Evolutionary conservation across 1,284 basidiomycete species (phyloP).

Genomic region (Spongispora temasekensis): DNA sequence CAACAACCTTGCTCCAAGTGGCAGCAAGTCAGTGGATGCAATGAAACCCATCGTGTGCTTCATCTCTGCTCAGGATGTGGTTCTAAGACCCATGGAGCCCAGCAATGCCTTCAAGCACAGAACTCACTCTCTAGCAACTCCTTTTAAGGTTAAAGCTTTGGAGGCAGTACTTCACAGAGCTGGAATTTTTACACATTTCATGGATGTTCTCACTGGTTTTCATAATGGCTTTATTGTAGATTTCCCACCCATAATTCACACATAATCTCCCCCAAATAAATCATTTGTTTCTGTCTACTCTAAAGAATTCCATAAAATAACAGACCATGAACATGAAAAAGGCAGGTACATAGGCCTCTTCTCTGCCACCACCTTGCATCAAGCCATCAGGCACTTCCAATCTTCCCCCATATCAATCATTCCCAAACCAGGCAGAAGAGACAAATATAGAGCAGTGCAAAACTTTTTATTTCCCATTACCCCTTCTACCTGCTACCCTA

Average conservation of each 20-base stretch:
- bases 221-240: background rate
- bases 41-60: too few relatives aligned
- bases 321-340: background rate
- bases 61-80: too few relatives aligned
- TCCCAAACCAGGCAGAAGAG: background rate
- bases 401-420: background rate
- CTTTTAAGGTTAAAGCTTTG: background rate
- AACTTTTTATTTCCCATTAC: background rate
- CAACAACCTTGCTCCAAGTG: too few relatives aligned
- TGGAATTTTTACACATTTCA: background rate
- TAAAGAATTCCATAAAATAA: background rate
- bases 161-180: background rate
- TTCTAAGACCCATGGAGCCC: too few relatives aligned
- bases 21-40: too few relatives aligned
- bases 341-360: background rate
- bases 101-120: too few relatives aligned
- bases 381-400: background rate
- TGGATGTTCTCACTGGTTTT: background rate
- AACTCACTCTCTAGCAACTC: background rate
- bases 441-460: background rate
- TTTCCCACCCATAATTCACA: background rate
- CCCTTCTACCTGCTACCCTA: background rate
- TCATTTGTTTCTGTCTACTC: background rate
- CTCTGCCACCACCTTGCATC: background rate
- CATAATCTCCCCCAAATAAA: background rate